These are phyloP conservation scores for Gossypium ekmanianum DNA, from an alignment of 345 rosid species.

Conservation along the genomic window DNA sequence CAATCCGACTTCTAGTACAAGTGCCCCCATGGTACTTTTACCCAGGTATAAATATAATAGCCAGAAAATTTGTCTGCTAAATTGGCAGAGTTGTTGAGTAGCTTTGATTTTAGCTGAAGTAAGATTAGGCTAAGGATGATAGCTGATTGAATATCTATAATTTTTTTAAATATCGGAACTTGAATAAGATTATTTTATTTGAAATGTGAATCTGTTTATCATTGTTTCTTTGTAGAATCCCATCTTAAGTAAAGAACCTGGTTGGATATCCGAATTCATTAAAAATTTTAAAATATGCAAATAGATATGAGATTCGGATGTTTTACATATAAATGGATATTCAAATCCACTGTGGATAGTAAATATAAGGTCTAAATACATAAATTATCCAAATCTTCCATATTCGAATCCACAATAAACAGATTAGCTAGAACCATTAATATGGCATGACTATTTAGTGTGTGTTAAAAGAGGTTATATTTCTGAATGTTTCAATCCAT, in stretches of 20 bases:
- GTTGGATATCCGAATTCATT: too few relatives aligned
- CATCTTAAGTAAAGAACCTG: too few relatives aligned
- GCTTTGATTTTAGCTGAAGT: background rate
- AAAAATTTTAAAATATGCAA: background rate
- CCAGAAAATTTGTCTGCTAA: too few relatives aligned
- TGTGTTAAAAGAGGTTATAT: slow-evolving; percentile 5
- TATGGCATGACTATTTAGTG: background rate
- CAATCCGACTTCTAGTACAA: too few relatives aligned
- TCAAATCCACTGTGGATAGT: background rate
- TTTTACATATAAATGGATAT: background rate
- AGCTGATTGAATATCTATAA: background rate
- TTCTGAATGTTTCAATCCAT: background rate
- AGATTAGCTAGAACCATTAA: background rate
- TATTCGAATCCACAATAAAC: background rate
- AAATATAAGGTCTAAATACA: too few relatives aligned
- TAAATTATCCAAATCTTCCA: background rate
- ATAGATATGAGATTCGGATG: background rate
- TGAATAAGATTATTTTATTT: background rate
- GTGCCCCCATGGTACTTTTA: too few relatives aligned
- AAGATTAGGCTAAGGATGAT: background rate
- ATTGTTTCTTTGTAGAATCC: too few relatives aligned
- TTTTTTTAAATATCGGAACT: background rate
- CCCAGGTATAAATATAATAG: too few relatives aligned
- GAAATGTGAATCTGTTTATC: too few relatives aligned
- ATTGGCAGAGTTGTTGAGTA: too few relatives aligned